phyloP scores from a whole-genome alignment of 352 stramenopile genomes.

The Phytopythium aichiense region DNA sequence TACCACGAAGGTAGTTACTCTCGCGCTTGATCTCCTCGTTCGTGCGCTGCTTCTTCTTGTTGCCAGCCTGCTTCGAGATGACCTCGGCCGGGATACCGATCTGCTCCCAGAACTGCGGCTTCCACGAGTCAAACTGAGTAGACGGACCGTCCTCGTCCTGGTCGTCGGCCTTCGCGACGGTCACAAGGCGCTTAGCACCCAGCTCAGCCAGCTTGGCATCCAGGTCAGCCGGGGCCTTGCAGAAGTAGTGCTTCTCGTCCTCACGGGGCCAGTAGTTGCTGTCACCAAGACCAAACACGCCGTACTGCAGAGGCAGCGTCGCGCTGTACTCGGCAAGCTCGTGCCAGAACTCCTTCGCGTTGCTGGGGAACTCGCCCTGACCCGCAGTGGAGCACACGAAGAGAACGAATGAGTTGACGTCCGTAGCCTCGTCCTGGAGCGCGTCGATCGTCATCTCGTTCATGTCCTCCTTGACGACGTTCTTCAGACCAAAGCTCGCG shows the following conservation, averaged over 20 bases:
- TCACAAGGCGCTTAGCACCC: conserved; percentile 55
- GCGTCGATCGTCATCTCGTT: conserved; percentile 75
- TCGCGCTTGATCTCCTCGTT: conserved; percentile 85
- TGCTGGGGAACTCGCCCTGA: conserved; percentile 76
- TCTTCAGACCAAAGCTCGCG: conserved; percentile 60
- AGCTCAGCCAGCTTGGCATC: conserved; percentile 75
- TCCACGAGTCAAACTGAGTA: conserved; percentile 71
- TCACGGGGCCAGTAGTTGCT: conserved; percentile 77
- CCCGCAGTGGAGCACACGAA: conserved; percentile 79
- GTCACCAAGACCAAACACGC: conserved; percentile 78
- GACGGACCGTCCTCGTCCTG: conserved; percentile 77
- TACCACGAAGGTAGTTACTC: conserved; percentile 76
- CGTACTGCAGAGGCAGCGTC: conserved; percentile 69
- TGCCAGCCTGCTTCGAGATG: conserved; percentile 30
- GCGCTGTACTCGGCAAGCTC: conserved; percentile 51
- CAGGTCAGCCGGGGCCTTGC: conserved; percentile 62
- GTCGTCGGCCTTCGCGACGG: conserved; percentile 66
- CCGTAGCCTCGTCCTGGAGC: conserved; percentile 61
- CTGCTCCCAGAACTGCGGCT: conserved; percentile 70
- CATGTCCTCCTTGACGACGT: conserved; percentile 82
- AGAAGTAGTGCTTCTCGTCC: conserved; percentile 86
- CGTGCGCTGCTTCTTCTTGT: conserved; percentile 70
- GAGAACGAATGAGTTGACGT: conserved; percentile 66
- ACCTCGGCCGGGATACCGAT: conserved; percentile 61
- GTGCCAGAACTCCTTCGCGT: conserved; percentile 78